Evolutionary conservation across 192 early-diverging fungal genomes (phyloP).

Genomic region (Linnemannia elongata): DNA sequence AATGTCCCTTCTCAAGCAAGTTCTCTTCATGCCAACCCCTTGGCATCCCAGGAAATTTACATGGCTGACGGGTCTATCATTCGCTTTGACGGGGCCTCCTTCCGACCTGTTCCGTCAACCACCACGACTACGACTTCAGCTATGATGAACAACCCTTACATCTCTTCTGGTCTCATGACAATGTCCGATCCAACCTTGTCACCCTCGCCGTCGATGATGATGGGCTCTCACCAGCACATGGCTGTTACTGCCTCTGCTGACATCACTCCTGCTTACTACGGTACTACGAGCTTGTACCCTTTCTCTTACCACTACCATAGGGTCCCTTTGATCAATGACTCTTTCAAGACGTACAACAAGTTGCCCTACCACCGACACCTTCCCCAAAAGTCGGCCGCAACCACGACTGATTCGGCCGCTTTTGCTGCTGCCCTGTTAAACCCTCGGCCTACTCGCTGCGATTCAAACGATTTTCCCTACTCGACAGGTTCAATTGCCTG

Average conservation of each 20-base stretch:
- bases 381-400: background rate
- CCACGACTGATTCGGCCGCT: background rate
- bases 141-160: background rate
- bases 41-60: background rate
- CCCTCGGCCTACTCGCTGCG: background rate
- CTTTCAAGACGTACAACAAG: background rate
- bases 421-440: background rate
- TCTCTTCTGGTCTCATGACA: background rate
- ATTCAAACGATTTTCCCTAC: background rate
- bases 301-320: background rate
- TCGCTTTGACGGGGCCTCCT: constrained; percentile 26
- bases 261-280: background rate
- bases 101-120: background rate
- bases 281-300: background rate
- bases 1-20: background rate
- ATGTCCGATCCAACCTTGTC: background rate
- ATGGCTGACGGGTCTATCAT: constrained; percentile 34
- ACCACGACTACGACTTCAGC: background rate
- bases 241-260: background rate
- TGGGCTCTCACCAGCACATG: background rate
- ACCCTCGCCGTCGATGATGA: background rate
- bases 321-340: background rate
- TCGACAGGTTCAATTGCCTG: background rate
- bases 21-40: background rate
- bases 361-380: background rate